A percentile compares a stretch with the other conserved stretches of the same genome.
phyloP scores from a whole-genome alignment of 257 asterid species.

The Nicotiana sylvestris region DNA sequence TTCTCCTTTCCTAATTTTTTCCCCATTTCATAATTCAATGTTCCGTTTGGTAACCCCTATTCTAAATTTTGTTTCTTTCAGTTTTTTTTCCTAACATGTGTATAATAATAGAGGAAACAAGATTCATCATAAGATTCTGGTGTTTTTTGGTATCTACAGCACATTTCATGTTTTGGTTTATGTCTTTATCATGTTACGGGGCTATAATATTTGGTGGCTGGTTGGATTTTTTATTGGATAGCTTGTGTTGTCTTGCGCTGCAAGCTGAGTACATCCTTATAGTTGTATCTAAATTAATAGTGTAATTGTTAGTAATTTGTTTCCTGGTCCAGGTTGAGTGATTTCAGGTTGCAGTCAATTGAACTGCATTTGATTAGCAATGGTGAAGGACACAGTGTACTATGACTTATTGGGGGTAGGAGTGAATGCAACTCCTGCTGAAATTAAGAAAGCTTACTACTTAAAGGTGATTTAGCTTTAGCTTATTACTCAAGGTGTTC shows the following conservation, averaged over 20 bases:
- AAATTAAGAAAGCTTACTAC: conserved; percentile 75
- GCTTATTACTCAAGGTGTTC: background rate
- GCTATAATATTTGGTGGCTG: background rate
- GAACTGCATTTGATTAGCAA: conserved; percentile 16
- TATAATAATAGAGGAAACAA: background rate
- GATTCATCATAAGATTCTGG: background rate
- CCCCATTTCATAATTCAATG: background rate
- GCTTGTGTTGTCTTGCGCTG: background rate
- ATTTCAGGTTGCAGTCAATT: background rate
- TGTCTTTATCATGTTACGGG: background rate
- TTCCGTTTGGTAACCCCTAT: background rate
- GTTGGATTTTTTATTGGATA: background rate
- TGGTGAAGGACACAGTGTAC: conserved; percentile 71
- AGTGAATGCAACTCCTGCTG: conserved; percentile 53
- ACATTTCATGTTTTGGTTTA: background rate
- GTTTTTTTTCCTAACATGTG: background rate
- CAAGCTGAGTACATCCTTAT: background rate
- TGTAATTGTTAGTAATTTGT: background rate
- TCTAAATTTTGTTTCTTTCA: background rate
- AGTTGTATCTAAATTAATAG: background rate
- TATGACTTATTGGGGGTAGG: conserved; percentile 69
- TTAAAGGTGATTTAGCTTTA: conserved; percentile 42
- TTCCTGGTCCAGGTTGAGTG: background rate
- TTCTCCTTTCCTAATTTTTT: background rate
- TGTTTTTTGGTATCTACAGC: background rate